Base-by-base conservation (phyloP, 345 rosid genomes). In the Citrus hindsii region DNA sequence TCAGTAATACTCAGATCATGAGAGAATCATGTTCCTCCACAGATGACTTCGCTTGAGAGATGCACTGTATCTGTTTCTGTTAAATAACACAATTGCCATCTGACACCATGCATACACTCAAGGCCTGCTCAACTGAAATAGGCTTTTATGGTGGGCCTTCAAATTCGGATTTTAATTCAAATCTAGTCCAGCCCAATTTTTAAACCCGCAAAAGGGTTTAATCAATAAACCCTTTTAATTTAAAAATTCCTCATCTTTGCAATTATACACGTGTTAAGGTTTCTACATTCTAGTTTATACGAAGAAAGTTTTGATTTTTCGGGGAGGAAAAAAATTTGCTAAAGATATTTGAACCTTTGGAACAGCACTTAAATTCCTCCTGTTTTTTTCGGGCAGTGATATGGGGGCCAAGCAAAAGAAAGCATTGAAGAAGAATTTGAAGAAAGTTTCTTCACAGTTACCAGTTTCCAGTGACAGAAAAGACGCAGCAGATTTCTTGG, bases 371-470 rank as follows among this genome's bases (percentile, higher is more conserved):
- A 40, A 24, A 48, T 56, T 27, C 28, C 8, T 61, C 22, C 4
- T 61, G 33, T 10, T 9, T 18, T 18, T 19, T 33, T 19, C 9
- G 51, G 51, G 51, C 33, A 80, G 77, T n/a, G 51, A 74, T 59
- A 92, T 95, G 97, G 95, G 95, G 73, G 88, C 83, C 32, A 94
- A 92, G 79, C 95, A 84, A 28, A 94, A 85, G 93, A 92, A 91
- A 84, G 87, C 88, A 10, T 77, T 87, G 60, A 90, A 87, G 89
- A 89, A 83, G 88, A 83, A 84, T 46, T 51, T 89, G 79, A 87
- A 81, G 85, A 89, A 91, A 84, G 82, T 92, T 13, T 40, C 90
- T 69, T 69, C 88, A 46, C 81, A 74, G 60, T 76, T 77, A 9
- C 32, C 84, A n/a, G 64, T 64, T 84, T 67, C 86, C 28, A 73